Conservation (phyloP, 1,284 basidiomycete species). For the Rhodotorula sp. region DNA sequence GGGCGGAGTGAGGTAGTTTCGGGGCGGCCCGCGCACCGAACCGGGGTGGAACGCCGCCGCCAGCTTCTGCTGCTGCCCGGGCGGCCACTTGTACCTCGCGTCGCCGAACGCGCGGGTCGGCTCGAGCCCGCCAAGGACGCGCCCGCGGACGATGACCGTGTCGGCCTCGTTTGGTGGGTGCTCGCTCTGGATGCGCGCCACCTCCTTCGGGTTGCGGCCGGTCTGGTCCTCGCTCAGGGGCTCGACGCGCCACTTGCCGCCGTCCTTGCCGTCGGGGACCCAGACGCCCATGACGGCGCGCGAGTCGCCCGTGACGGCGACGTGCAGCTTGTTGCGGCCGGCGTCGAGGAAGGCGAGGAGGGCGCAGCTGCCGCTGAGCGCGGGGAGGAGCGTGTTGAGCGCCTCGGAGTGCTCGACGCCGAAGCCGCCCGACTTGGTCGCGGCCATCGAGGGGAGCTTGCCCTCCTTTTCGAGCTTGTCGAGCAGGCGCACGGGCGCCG, state of each 20-base stretch:
- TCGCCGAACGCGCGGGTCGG: constrained; percentile 80
- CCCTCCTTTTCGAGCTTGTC: constrained; percentile 49
- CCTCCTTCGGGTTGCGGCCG: constrained; percentile 82
- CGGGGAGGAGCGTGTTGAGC: constrained; percentile 68
- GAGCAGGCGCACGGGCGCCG: constrained; percentile 71
- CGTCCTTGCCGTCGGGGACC: constrained; percentile 61
- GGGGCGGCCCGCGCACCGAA: constrained; percentile 34
- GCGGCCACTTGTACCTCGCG: constrained; percentile 80
- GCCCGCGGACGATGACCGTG: constrained; percentile 79
- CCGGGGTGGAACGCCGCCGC: constrained; percentile 50
- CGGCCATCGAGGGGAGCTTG: constrained; percentile 18
- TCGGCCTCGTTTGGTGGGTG: constrained; percentile 80
- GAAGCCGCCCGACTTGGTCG: constrained; percentile 1
- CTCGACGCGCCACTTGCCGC: constrained; percentile 78
- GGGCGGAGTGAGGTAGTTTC: constrained; percentile 73
- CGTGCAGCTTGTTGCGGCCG: constrained; percentile 73
- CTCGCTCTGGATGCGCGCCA: constrained; percentile 70
- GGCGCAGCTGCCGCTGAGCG: constrained; percentile 81
- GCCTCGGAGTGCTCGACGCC: constrained; percentile 36
- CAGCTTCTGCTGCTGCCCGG: constrained; percentile 50
- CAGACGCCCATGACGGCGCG: constrained; percentile 94
- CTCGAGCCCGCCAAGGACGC: constrained; percentile 89
- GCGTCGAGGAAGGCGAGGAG: constrained; percentile 83
- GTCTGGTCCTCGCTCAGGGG: constrained; percentile 94
- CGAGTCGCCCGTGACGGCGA: constrained; percentile 91